phyloP scores from a whole-genome alignment of 257 asterid species.

The Perilla frutescens region DNA sequence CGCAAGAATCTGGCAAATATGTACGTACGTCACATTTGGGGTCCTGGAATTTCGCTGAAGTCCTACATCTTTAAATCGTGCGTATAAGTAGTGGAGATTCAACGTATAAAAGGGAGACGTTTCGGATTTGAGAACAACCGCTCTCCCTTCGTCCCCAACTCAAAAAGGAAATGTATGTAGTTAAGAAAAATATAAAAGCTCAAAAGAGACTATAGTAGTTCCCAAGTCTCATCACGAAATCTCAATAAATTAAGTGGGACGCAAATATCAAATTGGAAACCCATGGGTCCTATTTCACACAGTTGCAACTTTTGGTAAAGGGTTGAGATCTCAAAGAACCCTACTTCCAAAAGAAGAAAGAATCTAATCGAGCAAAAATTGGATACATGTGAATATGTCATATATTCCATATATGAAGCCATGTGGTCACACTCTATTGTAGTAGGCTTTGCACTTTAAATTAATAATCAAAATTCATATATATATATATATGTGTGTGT shows the following conservation, averaged over 20 bases:
- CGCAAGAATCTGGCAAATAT: too few relatives aligned
- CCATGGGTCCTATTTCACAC: neutral
- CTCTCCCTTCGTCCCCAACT: too few relatives aligned
- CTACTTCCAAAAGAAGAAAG: constrained; percentile 45
- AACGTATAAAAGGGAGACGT: too few relatives aligned
- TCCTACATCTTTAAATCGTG: too few relatives aligned
- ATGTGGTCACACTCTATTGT: constrained; percentile 31
- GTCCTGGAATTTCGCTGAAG: too few relatives aligned
- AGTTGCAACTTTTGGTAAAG: constrained; percentile 32
- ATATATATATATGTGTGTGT: too few relatives aligned
- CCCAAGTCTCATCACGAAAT: neutral
- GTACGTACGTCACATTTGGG: too few relatives aligned
- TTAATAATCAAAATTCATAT: neutral
- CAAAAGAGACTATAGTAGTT: neutral
- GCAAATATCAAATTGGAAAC: neutral
- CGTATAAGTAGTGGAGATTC: too few relatives aligned
- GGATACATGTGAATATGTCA: constrained; percentile 13
- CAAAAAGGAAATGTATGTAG: neutral
- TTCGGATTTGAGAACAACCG: too few relatives aligned
- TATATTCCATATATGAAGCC: constrained; percentile 32
- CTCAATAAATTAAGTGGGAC: neutral
- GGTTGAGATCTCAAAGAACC: constrained; percentile 30
- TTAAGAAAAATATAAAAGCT: neutral
- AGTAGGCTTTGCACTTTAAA: neutral
- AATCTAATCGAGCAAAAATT: constrained; percentile 23